Base-by-base conservation (phyloP, 306 rosid genomes). In the Carpinus viminea region DNA sequence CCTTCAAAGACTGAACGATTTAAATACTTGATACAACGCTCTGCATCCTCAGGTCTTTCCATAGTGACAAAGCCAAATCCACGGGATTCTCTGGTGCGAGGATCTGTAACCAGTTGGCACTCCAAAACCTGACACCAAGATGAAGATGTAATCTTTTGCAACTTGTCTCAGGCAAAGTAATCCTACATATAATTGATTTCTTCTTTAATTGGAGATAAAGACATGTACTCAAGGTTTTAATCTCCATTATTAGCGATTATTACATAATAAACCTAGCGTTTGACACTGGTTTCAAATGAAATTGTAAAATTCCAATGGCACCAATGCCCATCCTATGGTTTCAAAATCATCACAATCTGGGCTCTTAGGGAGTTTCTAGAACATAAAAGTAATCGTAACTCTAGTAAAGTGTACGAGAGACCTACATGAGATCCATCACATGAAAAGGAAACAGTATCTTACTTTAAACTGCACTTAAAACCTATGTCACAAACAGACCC, bases 51-150 rank as follows among this genome's bases (percentile, higher is more conserved):
- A 41, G 3, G 75, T 65, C 76, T 85, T 74, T 87, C 90, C 90
- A 87, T 83, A 12, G 90, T 83, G 76, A 89, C 82, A 83, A 87
- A 89, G 31, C 77, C 88, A 80, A 80, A 87, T 66, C 90, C 90
- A 77, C 85, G 84, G 54, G 88, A 87, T 57, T 83, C 86, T 77
- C 72, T 78, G 43, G 85, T 72, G 31, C 73, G 84, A 74, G 84
- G 90, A 80, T 76, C 80, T 54, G 81, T 81, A 65, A 89, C 81
- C 68, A 87, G 78, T 64, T 81, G 79, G 75, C 88, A 81, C 17
- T 85, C 85, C 38, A 77, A 18, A 74, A 89, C 90, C 89, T 89
- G 82, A 74, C 79, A 83, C 64, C 75, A 84, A 50, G 72, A 80
- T 47, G 60, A 36, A 36, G 7, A 41, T 64, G 68, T 31, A 70